Evolutionary conservation across 208 protist species (phyloP).

Genomic region (Leishmania tarentolae): DNA sequence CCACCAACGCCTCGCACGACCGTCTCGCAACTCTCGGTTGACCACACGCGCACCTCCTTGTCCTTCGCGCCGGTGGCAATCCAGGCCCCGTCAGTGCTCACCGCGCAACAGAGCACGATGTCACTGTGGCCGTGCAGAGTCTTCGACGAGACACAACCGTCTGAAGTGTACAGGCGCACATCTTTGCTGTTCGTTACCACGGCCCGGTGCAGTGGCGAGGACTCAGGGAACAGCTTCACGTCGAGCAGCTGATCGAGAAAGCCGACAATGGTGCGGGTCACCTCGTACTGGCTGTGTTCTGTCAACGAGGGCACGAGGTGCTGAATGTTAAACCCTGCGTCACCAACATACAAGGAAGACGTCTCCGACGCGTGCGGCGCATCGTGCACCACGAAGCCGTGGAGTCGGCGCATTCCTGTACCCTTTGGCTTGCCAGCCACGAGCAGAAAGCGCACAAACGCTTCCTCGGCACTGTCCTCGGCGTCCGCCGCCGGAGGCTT

Average conservation of each 20-base stretch:
- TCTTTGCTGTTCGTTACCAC: constrained; percentile 90
- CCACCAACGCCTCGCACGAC: constrained; percentile 66
- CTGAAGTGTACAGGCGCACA: constrained; percentile 66
- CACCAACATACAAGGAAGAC: constrained; percentile 56
- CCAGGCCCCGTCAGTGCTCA: constrained; percentile 61
- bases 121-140: constrained; percentile 82
- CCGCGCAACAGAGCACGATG: constrained; percentile 80
- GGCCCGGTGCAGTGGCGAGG: constrained; percentile 42
- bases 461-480: constrained; percentile 62
- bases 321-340: constrained; percentile 81
- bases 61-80: constrained; percentile 90
- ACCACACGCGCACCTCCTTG: constrained; percentile 86
- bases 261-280: constrained; percentile 60
- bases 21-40: constrained; percentile 59
- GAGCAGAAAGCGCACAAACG: constrained; percentile 62
- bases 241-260: constrained; percentile 91
- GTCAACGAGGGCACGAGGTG: constrained; percentile 15
- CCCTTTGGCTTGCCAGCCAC: constrained; percentile 60
- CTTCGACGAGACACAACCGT: constrained; percentile 61
- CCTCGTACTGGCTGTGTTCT: constrained; percentile 28
- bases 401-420: constrained; percentile 27
- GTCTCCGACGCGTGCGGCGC: constrained; percentile 4
- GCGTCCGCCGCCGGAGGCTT: constrained; percentile 44
- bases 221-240: constrained; percentile 59
- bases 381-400: constrained; percentile 23